Evolutionary conservation across 2,329 filamentous ascomycete species (phyloP).

Genomic region (Triangularia setosa): DNA sequence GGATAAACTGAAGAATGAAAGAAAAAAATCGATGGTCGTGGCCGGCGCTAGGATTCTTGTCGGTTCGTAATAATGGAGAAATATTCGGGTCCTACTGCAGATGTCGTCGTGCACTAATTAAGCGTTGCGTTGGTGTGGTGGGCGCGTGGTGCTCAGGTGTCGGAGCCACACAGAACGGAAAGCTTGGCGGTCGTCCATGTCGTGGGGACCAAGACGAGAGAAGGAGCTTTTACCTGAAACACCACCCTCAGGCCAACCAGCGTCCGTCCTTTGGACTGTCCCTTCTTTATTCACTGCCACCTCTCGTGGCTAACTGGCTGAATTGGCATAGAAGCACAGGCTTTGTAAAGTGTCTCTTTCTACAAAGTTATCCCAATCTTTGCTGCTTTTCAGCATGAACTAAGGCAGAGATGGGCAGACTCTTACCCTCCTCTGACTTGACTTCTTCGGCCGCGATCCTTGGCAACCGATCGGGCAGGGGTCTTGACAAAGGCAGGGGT

Average conservation of each 20-base stretch:
- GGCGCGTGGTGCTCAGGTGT: background rate
- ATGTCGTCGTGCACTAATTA: background rate
- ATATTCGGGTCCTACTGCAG: too few species aligned
- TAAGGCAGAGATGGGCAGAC: background rate
- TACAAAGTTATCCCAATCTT: background rate
- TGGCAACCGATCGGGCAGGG: conserved; percentile 8
- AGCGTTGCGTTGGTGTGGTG: background rate
- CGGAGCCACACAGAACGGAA: too few species aligned
- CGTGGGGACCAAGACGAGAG: background rate
- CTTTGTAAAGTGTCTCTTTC: background rate
- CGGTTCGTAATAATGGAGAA: background rate
- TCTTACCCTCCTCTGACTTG: background rate
- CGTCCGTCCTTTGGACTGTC: conserved; percentile 9
- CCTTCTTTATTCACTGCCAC: conserved; percentile 10
- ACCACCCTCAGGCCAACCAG: conserved; percentile 22
- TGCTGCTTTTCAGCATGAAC: background rate
- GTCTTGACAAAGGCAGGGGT: conserved; percentile 9
- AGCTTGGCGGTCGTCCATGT: background rate
- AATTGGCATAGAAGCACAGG: conserved; percentile 2
- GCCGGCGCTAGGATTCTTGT: background rate
- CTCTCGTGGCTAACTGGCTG: background rate
- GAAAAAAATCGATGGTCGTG: background rate
- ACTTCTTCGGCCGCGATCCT: conserved; percentile 4
- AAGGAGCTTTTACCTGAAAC: conserved; percentile 25
- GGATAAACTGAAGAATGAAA: too few species aligned